A percentile compares a stretch with the other conserved stretches of the same genome.
Conservation (phyloP, 768 basidiomycete species). For the Mycena albidolilacea region DNA sequence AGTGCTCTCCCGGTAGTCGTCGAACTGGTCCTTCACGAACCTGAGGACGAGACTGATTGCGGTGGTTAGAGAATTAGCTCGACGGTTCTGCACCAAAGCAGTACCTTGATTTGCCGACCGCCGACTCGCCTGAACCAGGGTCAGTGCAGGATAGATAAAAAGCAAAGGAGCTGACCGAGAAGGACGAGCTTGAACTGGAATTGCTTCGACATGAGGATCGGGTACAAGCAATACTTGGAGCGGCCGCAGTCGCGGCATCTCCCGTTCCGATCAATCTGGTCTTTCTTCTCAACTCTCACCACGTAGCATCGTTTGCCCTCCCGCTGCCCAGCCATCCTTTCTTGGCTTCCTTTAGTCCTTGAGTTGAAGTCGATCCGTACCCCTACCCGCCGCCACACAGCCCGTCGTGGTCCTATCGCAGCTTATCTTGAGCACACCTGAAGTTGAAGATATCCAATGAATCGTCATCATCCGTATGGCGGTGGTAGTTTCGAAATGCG, state of each 20-base stretch:
- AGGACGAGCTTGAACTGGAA: conserved; percentile 97
- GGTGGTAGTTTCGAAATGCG: conserved; percentile 67
- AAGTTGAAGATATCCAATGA: conserved; percentile 65
- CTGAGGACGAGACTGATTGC: conserved; percentile 86
- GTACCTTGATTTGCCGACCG: conserved; percentile 97
- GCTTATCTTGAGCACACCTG: conserved; percentile 27
- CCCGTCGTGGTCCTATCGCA: conserved; percentile 34
- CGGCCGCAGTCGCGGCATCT: conserved; percentile 35
- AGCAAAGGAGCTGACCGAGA: conserved; percentile 73
- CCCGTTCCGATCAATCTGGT: conserved; percentile 11
- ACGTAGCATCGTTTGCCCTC: conserved; percentile 34
- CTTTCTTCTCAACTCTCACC: conserved; percentile 25
- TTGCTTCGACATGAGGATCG: conserved; percentile 86
- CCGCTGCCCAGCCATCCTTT: conserved; percentile 12
- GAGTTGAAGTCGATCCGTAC: conserved; percentile 42
- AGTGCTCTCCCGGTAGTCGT: conserved; percentile 95
- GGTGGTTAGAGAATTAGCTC: conserved; percentile 46
- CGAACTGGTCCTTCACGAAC: conserved; percentile 97
- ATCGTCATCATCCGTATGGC: conserved; percentile 92
- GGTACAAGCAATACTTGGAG: conserved; percentile 39
- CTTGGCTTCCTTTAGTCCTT: conserved; percentile 37
- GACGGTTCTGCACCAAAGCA: conserved; percentile 42
- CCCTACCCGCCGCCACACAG: conserved; percentile 22
- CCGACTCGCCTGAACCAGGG: conserved; percentile 84
- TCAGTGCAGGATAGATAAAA: conserved; percentile 29